Evolutionary conservation across 495 filamentous ascomycete species (phyloP).

Genomic region (Penicillium cataractarum): DNA sequence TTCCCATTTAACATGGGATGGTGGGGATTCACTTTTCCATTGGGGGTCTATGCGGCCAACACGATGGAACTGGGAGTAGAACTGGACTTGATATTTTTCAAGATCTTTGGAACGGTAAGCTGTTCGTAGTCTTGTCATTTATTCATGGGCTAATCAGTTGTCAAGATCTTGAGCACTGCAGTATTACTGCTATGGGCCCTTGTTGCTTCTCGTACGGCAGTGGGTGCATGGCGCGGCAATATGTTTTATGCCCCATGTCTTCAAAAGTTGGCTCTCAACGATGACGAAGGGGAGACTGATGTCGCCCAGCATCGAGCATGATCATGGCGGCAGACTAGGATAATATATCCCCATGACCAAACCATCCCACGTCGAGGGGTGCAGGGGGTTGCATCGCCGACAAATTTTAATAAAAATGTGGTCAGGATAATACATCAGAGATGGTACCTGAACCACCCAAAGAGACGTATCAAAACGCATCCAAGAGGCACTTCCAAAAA

Average conservation of each 20-base stretch:
- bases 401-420: too few species aligned
- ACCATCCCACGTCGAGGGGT: too few species aligned
- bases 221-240: slow-evolving; percentile 42
- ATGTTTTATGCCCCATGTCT: slow-evolving; percentile 56
- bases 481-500: too few species aligned
- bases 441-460: neutral
- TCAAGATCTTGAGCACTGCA: slow-evolving; percentile 42
- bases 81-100: slow-evolving; percentile 52
- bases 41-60: slow-evolving; percentile 57
- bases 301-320: slow-evolving; percentile 19
- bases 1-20: slow-evolving; percentile 67
- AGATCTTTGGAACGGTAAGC: slow-evolving; percentile 50
- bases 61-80: slow-evolving; percentile 51
- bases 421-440: too few species aligned
- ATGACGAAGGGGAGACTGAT: slow-evolving; percentile 18
- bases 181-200: slow-evolving; percentile 50
- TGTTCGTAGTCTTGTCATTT: too few species aligned
- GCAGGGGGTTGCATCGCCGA: too few species aligned
- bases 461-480: neutral
- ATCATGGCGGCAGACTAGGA: neutral
- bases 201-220: slow-evolving; percentile 42
- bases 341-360: too few species aligned
- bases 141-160: too few species aligned
- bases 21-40: slow-evolving; percentile 65
- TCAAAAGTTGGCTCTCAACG: slow-evolving; percentile 36